Evolutionary conservation across 2,329 filamentous ascomycete genomes (phyloP).

Genomic region (Colletotrichum neosansevieriae): DNA sequence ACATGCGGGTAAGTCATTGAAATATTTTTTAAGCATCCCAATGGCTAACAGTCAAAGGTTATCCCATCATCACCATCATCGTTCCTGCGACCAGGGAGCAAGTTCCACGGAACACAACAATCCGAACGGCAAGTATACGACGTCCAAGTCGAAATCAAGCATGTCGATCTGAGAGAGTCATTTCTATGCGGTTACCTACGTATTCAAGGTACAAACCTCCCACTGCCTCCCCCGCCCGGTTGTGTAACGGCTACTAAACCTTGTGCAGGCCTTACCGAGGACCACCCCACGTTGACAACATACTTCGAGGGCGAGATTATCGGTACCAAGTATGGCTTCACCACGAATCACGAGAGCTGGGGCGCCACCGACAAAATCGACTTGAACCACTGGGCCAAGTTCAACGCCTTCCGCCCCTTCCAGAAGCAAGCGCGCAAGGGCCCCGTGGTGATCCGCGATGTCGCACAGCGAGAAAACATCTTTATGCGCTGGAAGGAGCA

Average conservation of each 20-base stretch:
- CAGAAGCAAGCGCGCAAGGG: constrained; percentile 69
- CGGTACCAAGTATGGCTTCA: constrained; percentile 93
- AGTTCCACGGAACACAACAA: constrained; percentile 90
- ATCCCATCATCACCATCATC: constrained; percentile 86
- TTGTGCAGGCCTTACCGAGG: constrained; percentile 83
- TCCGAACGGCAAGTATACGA: constrained; percentile 95
- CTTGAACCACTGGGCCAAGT: constrained; percentile 92
- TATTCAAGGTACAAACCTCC: constrained; percentile 79
- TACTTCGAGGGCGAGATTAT: constrained; percentile 99
- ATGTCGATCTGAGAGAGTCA: constrained; percentile 93
- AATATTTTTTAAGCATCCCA: neutral
- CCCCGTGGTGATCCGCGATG: constrained; percentile 72
- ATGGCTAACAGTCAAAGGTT: constrained; percentile 60
- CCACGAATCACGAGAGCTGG: constrained; percentile 90
- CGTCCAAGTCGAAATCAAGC: constrained; percentile 96
- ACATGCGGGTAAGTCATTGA: constrained; percentile 49
- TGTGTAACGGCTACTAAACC: constrained; percentile 24
- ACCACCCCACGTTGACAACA: constrained; percentile 96
- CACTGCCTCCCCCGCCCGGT: constrained; percentile 36
- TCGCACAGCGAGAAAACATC: constrained; percentile 85
- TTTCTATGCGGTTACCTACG: constrained; percentile 95
- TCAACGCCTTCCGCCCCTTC: constrained; percentile 86
- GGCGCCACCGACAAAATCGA: constrained; percentile 93
- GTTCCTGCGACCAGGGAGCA: constrained; percentile 87
- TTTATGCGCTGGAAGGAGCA: constrained; percentile 99